These are phyloP conservation scores for Yamadazyma laniorum DNA, from an alignment of 805 yeast genomes.

Conservation along the genomic window DNA sequence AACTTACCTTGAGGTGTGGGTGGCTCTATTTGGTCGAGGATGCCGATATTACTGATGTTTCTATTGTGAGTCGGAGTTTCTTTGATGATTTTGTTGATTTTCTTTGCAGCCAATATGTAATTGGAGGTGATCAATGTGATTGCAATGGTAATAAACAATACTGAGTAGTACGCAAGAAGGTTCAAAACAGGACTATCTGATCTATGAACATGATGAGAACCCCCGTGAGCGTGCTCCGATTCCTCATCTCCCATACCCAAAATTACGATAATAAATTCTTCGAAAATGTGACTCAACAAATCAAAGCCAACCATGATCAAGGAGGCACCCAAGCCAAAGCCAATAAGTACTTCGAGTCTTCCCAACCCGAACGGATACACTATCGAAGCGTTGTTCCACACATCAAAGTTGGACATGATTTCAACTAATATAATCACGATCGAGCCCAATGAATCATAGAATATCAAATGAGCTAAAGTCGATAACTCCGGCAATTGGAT, in stretches of 20 bases:
- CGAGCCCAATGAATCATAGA: conserved; percentile 83
- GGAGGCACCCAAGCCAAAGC: conserved; percentile 83
- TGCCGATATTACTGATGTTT: conserved; percentile 14
- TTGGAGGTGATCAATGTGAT: conserved; percentile 36
- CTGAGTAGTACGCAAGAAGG: conserved; percentile 27
- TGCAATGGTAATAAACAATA: conserved; percentile 21
- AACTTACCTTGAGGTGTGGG: conserved; percentile 5
- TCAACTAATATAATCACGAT: conserved; percentile 67
- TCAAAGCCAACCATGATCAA: conserved; percentile 90
- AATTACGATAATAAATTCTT: conserved; percentile 57
- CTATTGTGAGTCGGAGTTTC: conserved; percentile 17
- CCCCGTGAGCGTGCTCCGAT: conserved; percentile 27
- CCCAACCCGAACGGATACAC: conserved; percentile 91
- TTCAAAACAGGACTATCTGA: conserved; percentile 18
- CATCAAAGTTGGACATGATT: conserved; percentile 85
- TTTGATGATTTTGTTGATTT: conserved; percentile 33
- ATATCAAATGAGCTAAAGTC: conserved; percentile 81
- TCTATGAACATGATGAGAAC: conserved; percentile 42
- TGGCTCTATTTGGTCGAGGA: conserved; percentile 9
- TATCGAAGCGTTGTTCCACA: conserved; percentile 80
- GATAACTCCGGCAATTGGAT: conserved; percentile 59
- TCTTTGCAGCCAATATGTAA: conserved; percentile 31
- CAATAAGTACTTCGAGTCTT: conserved; percentile 82
- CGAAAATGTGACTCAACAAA: conserved; percentile 79
- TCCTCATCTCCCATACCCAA: conserved; percentile 18